phyloP scores from a whole-genome alignment of 2,329 filamentous ascomycete species.

The Trematosphaeria pertusa region DNA sequence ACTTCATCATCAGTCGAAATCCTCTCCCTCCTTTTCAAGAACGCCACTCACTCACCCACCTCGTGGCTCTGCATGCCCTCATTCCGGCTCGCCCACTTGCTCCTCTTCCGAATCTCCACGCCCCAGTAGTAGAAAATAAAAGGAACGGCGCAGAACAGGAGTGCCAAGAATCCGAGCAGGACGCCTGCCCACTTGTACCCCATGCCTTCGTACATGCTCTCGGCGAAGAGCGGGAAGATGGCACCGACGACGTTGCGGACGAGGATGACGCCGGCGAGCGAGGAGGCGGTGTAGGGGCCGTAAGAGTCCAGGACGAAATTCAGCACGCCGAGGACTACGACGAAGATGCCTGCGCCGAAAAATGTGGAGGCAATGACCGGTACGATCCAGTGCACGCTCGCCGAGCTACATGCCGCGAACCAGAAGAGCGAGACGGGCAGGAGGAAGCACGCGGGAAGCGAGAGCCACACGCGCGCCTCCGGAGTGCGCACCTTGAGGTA shows the following conservation, averaged over 20 bases:
- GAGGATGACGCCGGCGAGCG: slow-evolving; percentile 20
- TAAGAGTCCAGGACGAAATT: slow-evolving; percentile 28
- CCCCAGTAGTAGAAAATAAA: slow-evolving; percentile 50
- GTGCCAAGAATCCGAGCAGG: slow-evolving; percentile 47
- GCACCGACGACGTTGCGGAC: slow-evolving; percentile 29
- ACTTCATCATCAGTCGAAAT: no score
- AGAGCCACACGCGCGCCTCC: slow-evolving; percentile 34
- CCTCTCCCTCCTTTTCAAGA: no score
- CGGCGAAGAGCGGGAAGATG: slow-evolving; percentile 38
- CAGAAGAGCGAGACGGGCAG: slow-evolving; percentile 34
- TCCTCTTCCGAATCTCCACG: slow-evolving; percentile 22
- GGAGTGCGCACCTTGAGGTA: slow-evolving; percentile 30
- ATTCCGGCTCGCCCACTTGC: slow-evolving; percentile 13
- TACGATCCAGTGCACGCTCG: slow-evolving; percentile 18
- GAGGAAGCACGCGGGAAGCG: slow-evolving; percentile 13
- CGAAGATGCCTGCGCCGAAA: slow-evolving; percentile 25
- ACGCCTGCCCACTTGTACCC: slow-evolving; percentile 48
- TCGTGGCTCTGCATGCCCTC: background rate
- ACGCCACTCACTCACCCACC: background rate
- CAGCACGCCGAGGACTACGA: slow-evolving; percentile 30
- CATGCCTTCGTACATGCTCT: slow-evolving; percentile 39
- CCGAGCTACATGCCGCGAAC: slow-evolving; percentile 27
- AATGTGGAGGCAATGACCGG: slow-evolving; percentile 22
- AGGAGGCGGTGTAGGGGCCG: slow-evolving; percentile 16
- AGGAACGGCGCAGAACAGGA: slow-evolving; percentile 47